Evolutionary conservation across 2,329 filamentous ascomycete genomes (phyloP).

Genomic region (Cadophora sp.): DNA sequence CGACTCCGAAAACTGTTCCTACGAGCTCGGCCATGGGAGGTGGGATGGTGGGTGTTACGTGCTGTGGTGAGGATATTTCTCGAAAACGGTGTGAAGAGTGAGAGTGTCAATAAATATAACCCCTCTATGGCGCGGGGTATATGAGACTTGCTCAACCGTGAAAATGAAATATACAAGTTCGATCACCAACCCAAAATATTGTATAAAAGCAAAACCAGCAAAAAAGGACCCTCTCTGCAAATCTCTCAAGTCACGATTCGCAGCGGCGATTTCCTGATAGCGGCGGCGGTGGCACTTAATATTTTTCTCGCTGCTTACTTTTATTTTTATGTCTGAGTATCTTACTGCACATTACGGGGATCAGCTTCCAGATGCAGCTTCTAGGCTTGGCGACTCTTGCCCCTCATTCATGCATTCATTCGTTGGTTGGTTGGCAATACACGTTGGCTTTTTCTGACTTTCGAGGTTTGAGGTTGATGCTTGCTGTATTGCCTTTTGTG

Average conservation of each 20-base stretch:
- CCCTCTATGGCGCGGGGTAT: too few relatives aligned
- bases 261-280: not conserved
- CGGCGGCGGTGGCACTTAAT: constrained; percentile 2
- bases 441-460: not conserved
- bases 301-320: not conserved
- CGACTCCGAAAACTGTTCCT: constrained; percentile 52
- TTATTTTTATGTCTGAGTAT: too few relatives aligned
- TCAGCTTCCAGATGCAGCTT: constrained; percentile 12
- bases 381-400: not conserved
- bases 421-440: not conserved
- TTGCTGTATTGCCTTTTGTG: not conserved
- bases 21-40: constrained; percentile 49
- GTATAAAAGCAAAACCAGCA: too few relatives aligned
- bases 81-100: too few relatives aligned
- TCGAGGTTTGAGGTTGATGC: not conserved
- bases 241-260: not conserved
- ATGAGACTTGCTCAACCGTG: too few relatives aligned
- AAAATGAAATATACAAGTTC: too few relatives aligned
- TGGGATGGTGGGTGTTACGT: not conserved
- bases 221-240: too few relatives aligned
- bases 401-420: not conserved
- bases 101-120: not conserved
- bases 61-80: not conserved
- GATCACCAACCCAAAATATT: too few relatives aligned
- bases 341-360: not conserved